These are phyloP conservation scores for Petunia axillaris DNA, from an alignment of 257 asterid genomes.

Conservation along the genomic window DNA sequence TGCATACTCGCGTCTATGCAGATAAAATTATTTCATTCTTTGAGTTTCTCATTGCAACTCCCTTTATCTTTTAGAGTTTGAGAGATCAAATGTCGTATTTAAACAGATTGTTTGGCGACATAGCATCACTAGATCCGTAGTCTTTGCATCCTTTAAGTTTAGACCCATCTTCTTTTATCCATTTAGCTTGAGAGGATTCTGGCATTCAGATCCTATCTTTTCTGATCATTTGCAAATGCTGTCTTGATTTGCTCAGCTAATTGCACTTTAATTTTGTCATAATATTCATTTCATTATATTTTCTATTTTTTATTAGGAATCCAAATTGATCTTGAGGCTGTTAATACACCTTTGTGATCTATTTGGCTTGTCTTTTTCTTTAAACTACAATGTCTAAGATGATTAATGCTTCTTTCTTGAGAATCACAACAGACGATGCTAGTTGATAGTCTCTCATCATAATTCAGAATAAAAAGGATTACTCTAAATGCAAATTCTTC, in stretches of 20 bases:
- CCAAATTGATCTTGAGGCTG: background rate
- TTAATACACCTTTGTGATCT: background rate
- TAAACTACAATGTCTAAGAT: background rate
- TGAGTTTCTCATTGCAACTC: constrained; percentile 4
- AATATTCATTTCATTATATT: background rate
- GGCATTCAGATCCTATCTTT: background rate
- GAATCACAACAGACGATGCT: background rate
- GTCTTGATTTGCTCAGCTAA: background rate
- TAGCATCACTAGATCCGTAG: constrained; percentile 18
- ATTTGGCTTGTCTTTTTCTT: background rate
- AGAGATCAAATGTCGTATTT: background rate
- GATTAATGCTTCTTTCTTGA: background rate
- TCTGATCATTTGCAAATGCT: background rate
- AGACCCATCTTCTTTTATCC: constrained; percentile 1
- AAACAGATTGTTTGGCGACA: background rate
- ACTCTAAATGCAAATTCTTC: background rate
- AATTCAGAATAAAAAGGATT: background rate
- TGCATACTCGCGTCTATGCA: background rate
- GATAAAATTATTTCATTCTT: constrained; percentile 7
- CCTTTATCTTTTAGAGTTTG: background rate
- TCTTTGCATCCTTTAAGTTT: background rate
- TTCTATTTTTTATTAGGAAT: background rate
- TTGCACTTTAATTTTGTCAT: background rate
- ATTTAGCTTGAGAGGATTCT: background rate
- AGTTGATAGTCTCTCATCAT: background rate